phyloP scores from a whole-genome alignment of 176 grass and related monocot species.

The Musa beccarii region DNA sequence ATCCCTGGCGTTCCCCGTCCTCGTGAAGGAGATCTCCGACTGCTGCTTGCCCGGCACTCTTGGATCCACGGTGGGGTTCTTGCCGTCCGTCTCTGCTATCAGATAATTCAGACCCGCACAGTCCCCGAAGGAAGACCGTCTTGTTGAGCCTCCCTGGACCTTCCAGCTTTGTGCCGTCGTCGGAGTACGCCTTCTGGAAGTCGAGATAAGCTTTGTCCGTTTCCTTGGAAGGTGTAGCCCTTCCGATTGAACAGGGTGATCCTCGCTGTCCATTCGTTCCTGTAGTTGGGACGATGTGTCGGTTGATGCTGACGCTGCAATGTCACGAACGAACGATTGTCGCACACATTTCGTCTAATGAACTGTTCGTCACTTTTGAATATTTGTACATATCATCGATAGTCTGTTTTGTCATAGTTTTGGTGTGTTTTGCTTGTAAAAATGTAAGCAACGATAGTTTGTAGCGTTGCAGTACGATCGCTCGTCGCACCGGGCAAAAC shows the following conservation, averaged over 20 bases:
- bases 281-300: slow-evolving; percentile 74
- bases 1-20: slow-evolving; percentile 41
- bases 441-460: no score
- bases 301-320: slow-evolving; percentile 82
- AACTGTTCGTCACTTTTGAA: no score
- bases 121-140: slow-evolving; percentile 76
- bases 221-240: slow-evolving; percentile 65
- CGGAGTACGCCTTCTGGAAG: slow-evolving; percentile 88
- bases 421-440: no score
- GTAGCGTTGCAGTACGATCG: no score
- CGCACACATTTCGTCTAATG: no score
- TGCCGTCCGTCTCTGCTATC: slow-evolving; percentile 36
- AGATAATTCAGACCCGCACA: slow-evolving; percentile 47
- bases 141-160: slow-evolving; percentile 27
- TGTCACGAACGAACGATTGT: no score
- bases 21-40: slow-evolving; percentile 60
- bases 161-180: slow-evolving; percentile 52
- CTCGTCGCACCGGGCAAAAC: no score
- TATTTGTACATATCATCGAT: no score
- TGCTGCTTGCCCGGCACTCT: slow-evolving; percentile 80
- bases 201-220: slow-evolving; percentile 33
- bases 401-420: no score
- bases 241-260: slow-evolving; percentile 88
- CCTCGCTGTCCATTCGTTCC: slow-evolving; percentile 58
- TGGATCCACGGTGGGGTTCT: slow-evolving; percentile 3